Evolutionary conservation across 768 basidiomycete genomes (phyloP).

Genomic region (Suillus clintonianus): DNA sequence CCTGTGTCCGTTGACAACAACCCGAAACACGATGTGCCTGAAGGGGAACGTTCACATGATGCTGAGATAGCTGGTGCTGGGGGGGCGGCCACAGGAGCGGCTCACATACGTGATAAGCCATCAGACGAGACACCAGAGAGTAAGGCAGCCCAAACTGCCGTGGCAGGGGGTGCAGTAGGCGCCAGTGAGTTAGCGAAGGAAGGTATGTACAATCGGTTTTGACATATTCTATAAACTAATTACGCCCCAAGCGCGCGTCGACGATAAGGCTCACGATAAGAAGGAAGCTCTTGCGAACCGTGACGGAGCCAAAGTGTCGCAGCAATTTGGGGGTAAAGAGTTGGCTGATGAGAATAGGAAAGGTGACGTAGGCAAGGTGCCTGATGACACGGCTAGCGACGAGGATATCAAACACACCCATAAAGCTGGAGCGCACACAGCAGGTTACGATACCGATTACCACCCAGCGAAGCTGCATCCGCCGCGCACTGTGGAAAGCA

Average conservation of each 20-base stretch:
- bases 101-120: background rate
- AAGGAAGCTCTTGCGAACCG: background rate
- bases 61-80: background rate
- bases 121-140: background rate
- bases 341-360: too few relatives aligned
- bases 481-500: conserved; percentile 21
- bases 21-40: background rate
- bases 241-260: background rate
- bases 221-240: background rate
- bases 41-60: background rate
- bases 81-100: background rate
- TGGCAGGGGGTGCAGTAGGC: background rate
- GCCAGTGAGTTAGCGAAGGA: conserved; percentile 2
- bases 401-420: conserved; percentile 4
- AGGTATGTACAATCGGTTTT: conserved; percentile 9
- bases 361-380: background rate
- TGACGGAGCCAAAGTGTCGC: background rate
- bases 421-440: background rate
- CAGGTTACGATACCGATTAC: conserved; percentile 20
- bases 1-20: background rate
- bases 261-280: background rate
- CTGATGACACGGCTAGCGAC: background rate
- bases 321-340: background rate
- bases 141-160: background rate
- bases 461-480: conserved; percentile 33